Percentiles rank a stretch among this genome's conserved stretches.
These are phyloP conservation scores for Lophiotrema nucula DNA, from an alignment of 495 filamentous ascomycete species.

Conservation along the genomic window DNA sequence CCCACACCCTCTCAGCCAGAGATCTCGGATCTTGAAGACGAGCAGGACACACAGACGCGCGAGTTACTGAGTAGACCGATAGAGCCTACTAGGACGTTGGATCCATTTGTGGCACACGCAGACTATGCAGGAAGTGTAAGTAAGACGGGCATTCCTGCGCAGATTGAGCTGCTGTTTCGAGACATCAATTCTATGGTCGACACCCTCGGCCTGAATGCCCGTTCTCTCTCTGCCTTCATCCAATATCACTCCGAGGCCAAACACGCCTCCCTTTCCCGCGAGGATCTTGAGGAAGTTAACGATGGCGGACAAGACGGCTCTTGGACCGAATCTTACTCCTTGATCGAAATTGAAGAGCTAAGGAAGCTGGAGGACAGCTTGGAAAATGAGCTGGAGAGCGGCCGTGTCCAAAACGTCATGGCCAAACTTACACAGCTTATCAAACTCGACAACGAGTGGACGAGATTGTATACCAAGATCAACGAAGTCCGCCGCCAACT, in stretches of 20 bases:
- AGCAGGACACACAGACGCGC: slow-evolving; percentile 62
- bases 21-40: slow-evolving; percentile 51
- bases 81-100: slow-evolving; percentile 51
- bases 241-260: slow-evolving; percentile 58
- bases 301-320: slow-evolving; percentile 46
- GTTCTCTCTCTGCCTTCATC: slow-evolving; percentile 70
- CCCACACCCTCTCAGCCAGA: slow-evolving; percentile 32
- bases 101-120: background rate
- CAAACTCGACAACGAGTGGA: slow-evolving; percentile 61
- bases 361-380: slow-evolving; percentile 55
- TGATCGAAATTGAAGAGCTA: slow-evolving; percentile 69
- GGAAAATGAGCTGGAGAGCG: slow-evolving; percentile 60
- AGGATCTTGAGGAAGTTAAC: slow-evolving; percentile 56
- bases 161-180: slow-evolving; percentile 82
- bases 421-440: slow-evolving; percentile 61
- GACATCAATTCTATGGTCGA: slow-evolving; percentile 98
- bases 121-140: slow-evolving; percentile 39
- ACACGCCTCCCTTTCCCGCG: slow-evolving; percentile 48
- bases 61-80: slow-evolving; percentile 55
- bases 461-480: slow-evolving; percentile 66
- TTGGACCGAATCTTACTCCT: slow-evolving; percentile 61
- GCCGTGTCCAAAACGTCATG: slow-evolving; percentile 61
- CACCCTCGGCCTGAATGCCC: slow-evolving; percentile 81
- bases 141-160: slow-evolving; percentile 64
- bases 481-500: slow-evolving; percentile 72